These are phyloP conservation scores for Anethum foeniculum DNA, from an alignment of 140 eudicot genomes.

Conservation along the genomic window DNA sequence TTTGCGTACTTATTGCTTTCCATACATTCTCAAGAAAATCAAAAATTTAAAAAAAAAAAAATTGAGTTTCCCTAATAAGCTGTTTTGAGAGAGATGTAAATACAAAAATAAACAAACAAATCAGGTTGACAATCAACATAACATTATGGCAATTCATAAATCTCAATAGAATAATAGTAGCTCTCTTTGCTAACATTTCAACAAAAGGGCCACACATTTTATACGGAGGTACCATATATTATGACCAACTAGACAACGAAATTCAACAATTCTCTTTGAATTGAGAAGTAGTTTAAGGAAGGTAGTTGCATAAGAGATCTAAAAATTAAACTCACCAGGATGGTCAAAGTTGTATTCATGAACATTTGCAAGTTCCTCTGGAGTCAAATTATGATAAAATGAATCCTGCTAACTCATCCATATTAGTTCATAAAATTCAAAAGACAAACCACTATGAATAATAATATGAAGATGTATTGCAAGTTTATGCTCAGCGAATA, in stretches of 20 bases:
- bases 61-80: not conserved
- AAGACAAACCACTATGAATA: not conserved
- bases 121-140: not conserved
- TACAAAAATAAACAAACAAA: not conserved
- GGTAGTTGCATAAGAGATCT: not conserved
- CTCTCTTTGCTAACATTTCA: not conserved
- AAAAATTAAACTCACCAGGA: slow-evolving; percentile 51
- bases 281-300: not conserved
- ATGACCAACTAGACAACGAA: not conserved
- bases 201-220: not conserved
- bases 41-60: too few relatives aligned
- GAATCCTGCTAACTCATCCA: slow-evolving; percentile 54
- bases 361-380: slow-evolving; percentile 75
- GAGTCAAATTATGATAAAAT: slow-evolving; percentile 68
- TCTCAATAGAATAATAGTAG: not conserved
- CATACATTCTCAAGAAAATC: not conserved
- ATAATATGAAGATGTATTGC: not conserved
- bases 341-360: slow-evolving; percentile 92
- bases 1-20: not conserved
- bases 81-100: not conserved
- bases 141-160: not conserved
- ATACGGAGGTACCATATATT: not conserved
- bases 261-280: not conserved
- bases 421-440: not conserved
- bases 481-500: not conserved